These are phyloP conservation scores for Magnolia kwangsiensis DNA, from an alignment of 164 flowering plant genomes.

Conservation along the genomic window DNA sequence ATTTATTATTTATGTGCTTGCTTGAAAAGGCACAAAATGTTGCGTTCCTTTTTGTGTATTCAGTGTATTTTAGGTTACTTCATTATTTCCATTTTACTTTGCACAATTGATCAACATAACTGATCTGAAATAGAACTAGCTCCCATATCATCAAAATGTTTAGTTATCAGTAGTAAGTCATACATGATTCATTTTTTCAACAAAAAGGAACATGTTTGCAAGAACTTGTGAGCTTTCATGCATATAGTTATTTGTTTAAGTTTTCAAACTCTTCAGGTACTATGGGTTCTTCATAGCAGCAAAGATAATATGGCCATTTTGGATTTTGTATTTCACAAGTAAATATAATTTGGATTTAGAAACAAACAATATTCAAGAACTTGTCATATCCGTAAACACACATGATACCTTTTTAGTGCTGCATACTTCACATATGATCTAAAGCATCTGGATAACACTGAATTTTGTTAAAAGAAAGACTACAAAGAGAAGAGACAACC, in stretches of 20 bases:
- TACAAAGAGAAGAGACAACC: too few species aligned
- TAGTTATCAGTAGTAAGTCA: neutral
- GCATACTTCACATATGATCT: too few species aligned
- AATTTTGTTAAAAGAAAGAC: too few species aligned
- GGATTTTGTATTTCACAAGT: too few species aligned
- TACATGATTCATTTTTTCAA: neutral
- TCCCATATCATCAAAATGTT: neutral
- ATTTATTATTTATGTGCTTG: neutral
- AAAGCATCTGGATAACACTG: too few species aligned
- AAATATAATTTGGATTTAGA: too few species aligned
- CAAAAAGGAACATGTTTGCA: too few species aligned
- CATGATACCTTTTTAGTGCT: too few species aligned
- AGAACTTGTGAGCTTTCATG: too few species aligned
- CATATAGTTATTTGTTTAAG: neutral
- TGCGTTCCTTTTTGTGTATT: neutral
- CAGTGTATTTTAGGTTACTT: neutral
- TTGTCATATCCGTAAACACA: too few species aligned
- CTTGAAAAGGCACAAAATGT: neutral
- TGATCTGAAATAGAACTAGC: neutral
- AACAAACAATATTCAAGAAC: too few species aligned
- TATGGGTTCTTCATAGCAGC: neutral
- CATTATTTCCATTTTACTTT: neutral
- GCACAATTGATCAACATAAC: neutral
- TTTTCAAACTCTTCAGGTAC: neutral
- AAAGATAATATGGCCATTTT: too few species aligned